These are phyloP conservation scores for Ceratobasidium sp. DNA, from an alignment of 1,284 basidiomycete genomes.

Conservation along the genomic window DNA sequence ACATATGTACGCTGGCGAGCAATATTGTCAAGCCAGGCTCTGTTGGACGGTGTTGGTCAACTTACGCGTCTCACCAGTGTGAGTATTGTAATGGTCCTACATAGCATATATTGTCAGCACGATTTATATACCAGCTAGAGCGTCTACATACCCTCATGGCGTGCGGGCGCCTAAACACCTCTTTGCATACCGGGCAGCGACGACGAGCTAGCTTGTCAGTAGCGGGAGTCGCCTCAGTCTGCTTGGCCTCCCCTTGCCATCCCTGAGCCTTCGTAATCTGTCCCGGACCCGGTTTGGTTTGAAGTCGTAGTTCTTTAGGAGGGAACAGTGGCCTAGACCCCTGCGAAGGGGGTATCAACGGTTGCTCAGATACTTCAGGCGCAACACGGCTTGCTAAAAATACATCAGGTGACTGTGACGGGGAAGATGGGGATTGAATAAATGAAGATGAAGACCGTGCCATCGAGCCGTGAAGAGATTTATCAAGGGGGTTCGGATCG, in stretches of 20 bases:
- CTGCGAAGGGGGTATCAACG: not conserved
- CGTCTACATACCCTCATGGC: no score
- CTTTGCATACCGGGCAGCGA: slow-evolving; percentile 24
- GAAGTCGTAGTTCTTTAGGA: not conserved
- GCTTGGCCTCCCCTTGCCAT: slow-evolving; percentile 16
- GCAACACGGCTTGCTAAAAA: not conserved
- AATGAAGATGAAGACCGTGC: no score
- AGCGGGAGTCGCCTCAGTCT: not conserved
- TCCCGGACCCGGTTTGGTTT: no score
- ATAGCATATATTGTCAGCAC: no score
- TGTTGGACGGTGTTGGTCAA: not conserved
- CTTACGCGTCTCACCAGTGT: slow-evolving; percentile 37
- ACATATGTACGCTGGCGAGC: slow-evolving; percentile 20
- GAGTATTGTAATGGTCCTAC: slow-evolving; percentile 33
- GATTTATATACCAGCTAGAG: no score
- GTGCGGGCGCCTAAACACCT: slow-evolving; percentile 31
- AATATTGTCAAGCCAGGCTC: not conserved
- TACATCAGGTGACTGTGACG: slow-evolving; percentile 13
- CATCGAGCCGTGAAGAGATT: not conserved
- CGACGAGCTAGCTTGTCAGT: slow-evolving; percentile 20
- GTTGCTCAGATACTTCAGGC: slow-evolving; percentile 3
- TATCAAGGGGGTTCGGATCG: not conserved
- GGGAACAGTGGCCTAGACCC: not conserved
- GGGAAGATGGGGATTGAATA: slow-evolving; percentile 2
- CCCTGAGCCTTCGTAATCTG: not conserved